Base-by-base conservation (phyloP, 2,329 filamentous ascomycete genomes). In the Chrysoporthe austroafricana region DNA sequence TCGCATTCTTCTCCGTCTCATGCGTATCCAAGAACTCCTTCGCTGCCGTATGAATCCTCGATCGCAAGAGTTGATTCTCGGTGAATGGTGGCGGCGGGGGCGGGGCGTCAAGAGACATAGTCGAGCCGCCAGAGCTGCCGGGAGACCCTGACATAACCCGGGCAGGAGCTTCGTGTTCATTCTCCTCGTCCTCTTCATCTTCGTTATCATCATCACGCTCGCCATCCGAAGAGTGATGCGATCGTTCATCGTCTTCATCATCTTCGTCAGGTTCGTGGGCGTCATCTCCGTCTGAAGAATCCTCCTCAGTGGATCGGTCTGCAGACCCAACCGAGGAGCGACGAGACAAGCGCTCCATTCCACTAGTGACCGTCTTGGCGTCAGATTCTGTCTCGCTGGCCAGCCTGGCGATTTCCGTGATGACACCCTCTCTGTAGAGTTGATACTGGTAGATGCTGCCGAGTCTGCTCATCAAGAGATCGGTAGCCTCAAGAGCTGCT, bases 371-470 rank as follows among this genome's bases (percentile, higher is more conserved):
- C 2, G 71, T 67, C 67, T 73, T 77, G 13, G 72, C 71, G 63
- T 79, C 77, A 3, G 76, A 71, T 36, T 79, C 76, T 11, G 77
- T 75, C 63, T 85, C 81, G 62, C 83, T 78, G 0, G 93, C 90
- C 43, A 99, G 83, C 75, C 94, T 95, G 42, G 89, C 86, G 63
- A 99, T 96, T 77, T 99, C 95, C 1, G 91, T 86, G 73, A 98
- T 94, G 56, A 99, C 96, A 46, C 96, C 96, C 80, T 99, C 96
- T 0, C 96, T 92, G 76, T 99, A 97, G 73, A 99, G 95, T 74
- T 99, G 96, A 74, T 97, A 97, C 36, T 93, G 90, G 76, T 99
- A 99, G 42, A 98, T 92, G 32, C 90, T 85, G 70, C 94, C 93
- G 6, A 99, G 83, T 21, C 96, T 90, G 74, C 90, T 90, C 69